These are phyloP conservation scores for Apocynum venetum DNA, from an alignment of 257 asterid species.

Conservation along the genomic window DNA sequence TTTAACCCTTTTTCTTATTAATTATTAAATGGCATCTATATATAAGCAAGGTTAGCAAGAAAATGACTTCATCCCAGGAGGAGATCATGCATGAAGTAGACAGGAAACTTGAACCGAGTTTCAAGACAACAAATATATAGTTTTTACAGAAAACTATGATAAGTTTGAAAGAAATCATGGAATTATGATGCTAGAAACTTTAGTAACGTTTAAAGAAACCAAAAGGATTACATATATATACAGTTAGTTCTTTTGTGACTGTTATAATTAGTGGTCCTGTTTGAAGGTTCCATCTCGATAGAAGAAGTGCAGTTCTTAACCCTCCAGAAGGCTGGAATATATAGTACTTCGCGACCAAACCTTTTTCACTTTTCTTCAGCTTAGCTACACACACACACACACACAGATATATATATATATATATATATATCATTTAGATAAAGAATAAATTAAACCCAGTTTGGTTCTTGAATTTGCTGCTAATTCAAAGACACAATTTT, in stretches of 20 bases:
- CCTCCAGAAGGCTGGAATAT: constrained; percentile 11
- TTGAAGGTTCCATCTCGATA: constrained; percentile 3
- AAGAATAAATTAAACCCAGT: not conserved
- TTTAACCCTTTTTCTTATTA: not conserved
- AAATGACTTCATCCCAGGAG: too few species aligned
- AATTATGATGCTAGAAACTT: not conserved
- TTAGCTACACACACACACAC: not conserved
- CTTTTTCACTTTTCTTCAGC: constrained; percentile 1
- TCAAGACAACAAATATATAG: not conserved
- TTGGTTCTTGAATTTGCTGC: not conserved
- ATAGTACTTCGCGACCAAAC: constrained; percentile 4
- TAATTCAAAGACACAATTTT: not conserved
- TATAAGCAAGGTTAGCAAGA: too few species aligned
- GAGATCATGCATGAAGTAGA: too few species aligned
- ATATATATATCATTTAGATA: not conserved
- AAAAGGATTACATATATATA: constrained; percentile 4
- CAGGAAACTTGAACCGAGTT: not conserved
- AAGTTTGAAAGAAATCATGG: not conserved
- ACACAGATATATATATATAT: too few species aligned
- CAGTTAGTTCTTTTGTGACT: not conserved
- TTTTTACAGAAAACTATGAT: too few species aligned
- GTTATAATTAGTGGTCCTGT: constrained; percentile 14
- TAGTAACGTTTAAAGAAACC: constrained; percentile 2
- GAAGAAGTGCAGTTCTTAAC: constrained; percentile 16
- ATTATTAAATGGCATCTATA: too few species aligned